phyloP scores from a whole-genome alignment of 2,329 filamentous ascomycete species.

The Microsporum canis region DNA sequence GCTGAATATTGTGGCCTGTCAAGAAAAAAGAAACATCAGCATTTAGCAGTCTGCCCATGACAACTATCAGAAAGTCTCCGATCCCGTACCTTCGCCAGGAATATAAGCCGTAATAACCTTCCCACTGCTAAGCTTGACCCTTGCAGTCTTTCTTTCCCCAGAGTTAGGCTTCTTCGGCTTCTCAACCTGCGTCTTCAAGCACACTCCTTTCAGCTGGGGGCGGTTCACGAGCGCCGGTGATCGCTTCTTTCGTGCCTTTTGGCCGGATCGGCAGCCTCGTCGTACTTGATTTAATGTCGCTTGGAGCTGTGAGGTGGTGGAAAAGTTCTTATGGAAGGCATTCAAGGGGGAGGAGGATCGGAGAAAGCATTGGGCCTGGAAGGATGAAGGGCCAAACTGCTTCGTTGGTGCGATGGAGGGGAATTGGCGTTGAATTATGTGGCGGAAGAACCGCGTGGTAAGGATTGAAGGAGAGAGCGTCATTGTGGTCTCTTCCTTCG shows the following conservation, averaged over 20 bases:
- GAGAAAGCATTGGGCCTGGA: conserved; percentile 14
- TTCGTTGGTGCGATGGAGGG: conserved; percentile 22
- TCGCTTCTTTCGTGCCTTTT: conserved; percentile 71
- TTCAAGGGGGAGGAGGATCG: conserved; percentile 13
- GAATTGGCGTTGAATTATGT: conserved; percentile 18
- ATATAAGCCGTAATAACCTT: conserved; percentile 88
- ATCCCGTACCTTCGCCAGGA: conserved; percentile 62
- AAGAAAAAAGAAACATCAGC: conserved; percentile 5
- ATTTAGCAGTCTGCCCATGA: neutral
- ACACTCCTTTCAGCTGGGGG: conserved; percentile 88
- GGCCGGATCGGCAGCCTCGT: conserved; percentile 63
- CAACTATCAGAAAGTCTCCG: neutral
- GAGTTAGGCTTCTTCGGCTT: conserved; percentile 99
- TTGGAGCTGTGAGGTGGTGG: conserved; percentile 44
- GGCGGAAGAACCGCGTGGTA: conserved; percentile 26
- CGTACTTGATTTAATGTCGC: conserved; percentile 66
- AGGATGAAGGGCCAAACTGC: conserved; percentile 12
- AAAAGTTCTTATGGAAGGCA: conserved; percentile 37
- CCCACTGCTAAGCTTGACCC: conserved; percentile 77
- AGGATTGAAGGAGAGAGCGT: conserved; percentile 25
- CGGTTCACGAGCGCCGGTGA: conserved; percentile 71
- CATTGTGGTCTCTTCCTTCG: conserved; percentile 10
- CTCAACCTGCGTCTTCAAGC: conserved; percentile 82
- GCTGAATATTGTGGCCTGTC: conserved; percentile 85
- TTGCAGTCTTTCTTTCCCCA: conserved; percentile 88